Base-by-base conservation (phyloP, 768 basidiomycete species). In the Tulasnella sp. region DNA sequence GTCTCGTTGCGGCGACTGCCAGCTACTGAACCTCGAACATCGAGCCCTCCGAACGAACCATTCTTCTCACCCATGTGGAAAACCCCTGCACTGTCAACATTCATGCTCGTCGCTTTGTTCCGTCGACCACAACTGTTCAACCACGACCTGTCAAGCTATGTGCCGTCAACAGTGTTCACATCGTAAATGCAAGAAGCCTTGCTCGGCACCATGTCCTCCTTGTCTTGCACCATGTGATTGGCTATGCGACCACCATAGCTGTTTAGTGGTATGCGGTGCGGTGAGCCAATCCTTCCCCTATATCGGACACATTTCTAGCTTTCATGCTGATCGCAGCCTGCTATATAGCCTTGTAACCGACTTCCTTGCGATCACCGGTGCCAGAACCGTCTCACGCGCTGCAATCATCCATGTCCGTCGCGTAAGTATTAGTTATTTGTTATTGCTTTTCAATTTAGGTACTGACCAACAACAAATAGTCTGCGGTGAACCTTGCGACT, bases 261-360 rank as follows among this genome's bases (percentile, higher is more conserved):
- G 93, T 79, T 89, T 89, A 4, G 88, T 93, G 11, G 89, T 92
- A 0, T 93, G 93, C 83, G 92, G 92, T 20, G 92, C 92, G 5
- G 92, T 93, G 79, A 86, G 92, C 87, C 12, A 24, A 28, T 50
- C 1, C 18, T 46, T 42, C 60, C 18, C 1, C 34, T 28, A 76
- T 31, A 3, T 14, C n/a, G 11, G 42, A n/a, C 75, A 18, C 46
- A 12, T 40, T 41, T 6, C 20, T 7, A 54, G 3, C 54, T 42
- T 41, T 41, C 7, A 14, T 6, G 40, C 60, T 41, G 50, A 22
- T 75, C 16, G n/a, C 5, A 93, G 92, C 87, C 91, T 22, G 58
- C 7, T 4, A 69, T 48, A 14, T 60, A 77, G 48, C 48, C 58
- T 6, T 77, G 76, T 46, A 41, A 41, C 24, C 76, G 74, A 42